Conservation (phyloP, 768 basidiomycete genomes). For the Hemileccinum rubropunctum region DNA sequence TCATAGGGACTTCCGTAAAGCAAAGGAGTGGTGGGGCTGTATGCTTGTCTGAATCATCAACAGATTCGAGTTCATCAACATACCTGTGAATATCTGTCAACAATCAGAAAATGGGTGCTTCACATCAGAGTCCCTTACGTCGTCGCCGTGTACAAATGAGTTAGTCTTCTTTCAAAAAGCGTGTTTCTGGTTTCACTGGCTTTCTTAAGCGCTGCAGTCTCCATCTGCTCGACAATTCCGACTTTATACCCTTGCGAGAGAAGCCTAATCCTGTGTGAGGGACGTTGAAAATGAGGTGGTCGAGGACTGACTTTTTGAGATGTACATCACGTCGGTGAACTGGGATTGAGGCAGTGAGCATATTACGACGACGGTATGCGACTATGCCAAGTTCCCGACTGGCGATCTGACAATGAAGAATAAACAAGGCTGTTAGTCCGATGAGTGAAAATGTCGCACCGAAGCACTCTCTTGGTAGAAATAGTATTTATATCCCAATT, state of each 20-base stretch:
- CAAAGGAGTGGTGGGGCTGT: slow-evolving; percentile 69
- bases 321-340: slow-evolving; percentile 64
- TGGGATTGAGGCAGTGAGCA: slow-evolving; percentile 74
- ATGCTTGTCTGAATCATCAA: slow-evolving; percentile 56
- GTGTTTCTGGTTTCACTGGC: slow-evolving; percentile 69
- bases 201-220: slow-evolving; percentile 90
- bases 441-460: slow-evolving; percentile 35
- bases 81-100: slow-evolving; percentile 48
- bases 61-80: slow-evolving; percentile 75
- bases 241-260: slow-evolving; percentile 79
- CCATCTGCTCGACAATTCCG: slow-evolving; percentile 77
- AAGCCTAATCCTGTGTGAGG: slow-evolving; percentile 42
- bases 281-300: no score
- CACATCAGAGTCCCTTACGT: slow-evolving; percentile 65
- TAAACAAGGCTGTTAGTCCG: slow-evolving; percentile 1
- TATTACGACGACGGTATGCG: slow-evolving; percentile 68
- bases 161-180: slow-evolving; percentile 71
- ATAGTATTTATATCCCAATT: slow-evolving; percentile 81
- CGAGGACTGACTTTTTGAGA: slow-evolving; percentile 60
- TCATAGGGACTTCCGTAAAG: slow-evolving; percentile 51
- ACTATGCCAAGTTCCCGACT: slow-evolving; percentile 78
- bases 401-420: slow-evolving; percentile 53
- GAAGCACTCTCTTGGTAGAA: slow-evolving; percentile 86
- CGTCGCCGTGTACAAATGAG: slow-evolving; percentile 79
- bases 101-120: not conserved